Conservation (phyloP, 495 filamentous ascomycete species). For the Lasiosphaeris hirsuta region DNA sequence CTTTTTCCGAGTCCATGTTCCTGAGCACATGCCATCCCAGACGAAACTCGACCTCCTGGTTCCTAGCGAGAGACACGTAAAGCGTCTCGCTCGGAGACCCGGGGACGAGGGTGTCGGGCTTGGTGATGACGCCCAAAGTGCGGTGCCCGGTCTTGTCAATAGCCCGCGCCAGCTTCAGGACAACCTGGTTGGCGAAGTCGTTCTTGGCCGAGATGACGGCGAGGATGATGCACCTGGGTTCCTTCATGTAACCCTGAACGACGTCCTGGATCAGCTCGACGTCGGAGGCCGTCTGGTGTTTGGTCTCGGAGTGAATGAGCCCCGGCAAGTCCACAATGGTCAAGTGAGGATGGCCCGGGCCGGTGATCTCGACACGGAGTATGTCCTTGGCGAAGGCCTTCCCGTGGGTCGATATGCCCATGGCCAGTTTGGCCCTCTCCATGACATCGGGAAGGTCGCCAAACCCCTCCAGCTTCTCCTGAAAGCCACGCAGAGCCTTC, state of each 20-base stretch:
- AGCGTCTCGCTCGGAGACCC: constrained; percentile 47
- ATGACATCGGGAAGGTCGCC: constrained; percentile 38
- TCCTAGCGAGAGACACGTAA: constrained; percentile 55
- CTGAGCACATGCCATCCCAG: constrained; percentile 72
- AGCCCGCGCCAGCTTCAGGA: constrained; percentile 68
- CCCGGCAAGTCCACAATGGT: constrained; percentile 70
- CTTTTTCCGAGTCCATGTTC: constrained; percentile 55
- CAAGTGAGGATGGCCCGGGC: constrained; percentile 60
- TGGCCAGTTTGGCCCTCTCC: constrained; percentile 47
- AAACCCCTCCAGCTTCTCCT: constrained; percentile 31
- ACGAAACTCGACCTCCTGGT: constrained; percentile 57
- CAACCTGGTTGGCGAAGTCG: constrained; percentile 58
- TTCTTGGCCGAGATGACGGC: constrained; percentile 64
- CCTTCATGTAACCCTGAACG: constrained; percentile 58
- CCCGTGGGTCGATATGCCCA: constrained; percentile 46
- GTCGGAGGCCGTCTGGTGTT: constrained; percentile 45
- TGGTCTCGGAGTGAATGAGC: constrained; percentile 54
- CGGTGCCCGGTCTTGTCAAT: constrained; percentile 71
- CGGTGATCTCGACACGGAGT: constrained; percentile 65
- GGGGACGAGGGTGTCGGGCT: constrained; percentile 62
- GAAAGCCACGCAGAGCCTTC: constrained; percentile 18
- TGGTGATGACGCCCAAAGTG: constrained; percentile 82
- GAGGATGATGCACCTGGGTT: constrained; percentile 58
- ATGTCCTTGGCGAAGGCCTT: constrained; percentile 60
- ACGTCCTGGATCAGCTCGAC: constrained; percentile 51